Percentiles rank a stretch among this genome's conserved stretches.
Evolutionary conservation across 768 basidiomycete species (phyloP).

Genomic region (Heimioporus sp.): DNA sequence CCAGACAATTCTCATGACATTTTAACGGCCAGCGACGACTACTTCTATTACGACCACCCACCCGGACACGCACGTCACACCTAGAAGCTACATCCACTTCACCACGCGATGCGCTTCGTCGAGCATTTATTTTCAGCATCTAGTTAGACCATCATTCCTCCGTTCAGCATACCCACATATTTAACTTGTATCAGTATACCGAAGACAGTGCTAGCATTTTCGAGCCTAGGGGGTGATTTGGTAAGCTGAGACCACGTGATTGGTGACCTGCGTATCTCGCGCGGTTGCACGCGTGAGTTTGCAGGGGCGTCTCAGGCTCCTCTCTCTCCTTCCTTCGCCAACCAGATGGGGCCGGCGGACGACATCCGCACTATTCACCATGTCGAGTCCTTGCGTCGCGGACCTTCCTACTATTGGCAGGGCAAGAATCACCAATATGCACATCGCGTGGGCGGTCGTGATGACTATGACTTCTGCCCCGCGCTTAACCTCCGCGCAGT

Average conservation of each 20-base stretch:
- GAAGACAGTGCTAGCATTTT: not conserved
- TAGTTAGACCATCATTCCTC: constrained; percentile 26
- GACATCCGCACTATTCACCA: constrained; percentile 19
- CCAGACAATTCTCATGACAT: not conserved
- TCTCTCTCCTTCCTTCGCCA: constrained; percentile 4
- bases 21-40: constrained; percentile 11
- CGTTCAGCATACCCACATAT: constrained; percentile 26
- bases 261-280: not conserved
- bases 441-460: not conserved
- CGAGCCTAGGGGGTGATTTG: too few species aligned
- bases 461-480: constrained; percentile 23
- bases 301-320: not conserved
- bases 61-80: constrained; percentile 8
- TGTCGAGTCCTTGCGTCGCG: constrained; percentile 28
- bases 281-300: constrained; percentile 2
- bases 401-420: constrained; percentile 26
- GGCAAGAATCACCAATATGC: constrained; percentile 7
- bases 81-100: constrained; percentile 4
- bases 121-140: constrained; percentile 25
- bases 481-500: constrained; percentile 29
- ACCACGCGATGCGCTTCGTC: constrained; percentile 1
- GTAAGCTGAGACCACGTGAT: constrained; percentile 12
- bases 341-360: constrained; percentile 6
- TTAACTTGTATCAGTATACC: constrained; percentile 29
- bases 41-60: constrained; percentile 9